A percentile compares a stretch with the other conserved stretches of the same genome.
Conservation (phyloP, 225 moss, liverwort and hornwort genomes). For the Neckera pumila region DNA sequence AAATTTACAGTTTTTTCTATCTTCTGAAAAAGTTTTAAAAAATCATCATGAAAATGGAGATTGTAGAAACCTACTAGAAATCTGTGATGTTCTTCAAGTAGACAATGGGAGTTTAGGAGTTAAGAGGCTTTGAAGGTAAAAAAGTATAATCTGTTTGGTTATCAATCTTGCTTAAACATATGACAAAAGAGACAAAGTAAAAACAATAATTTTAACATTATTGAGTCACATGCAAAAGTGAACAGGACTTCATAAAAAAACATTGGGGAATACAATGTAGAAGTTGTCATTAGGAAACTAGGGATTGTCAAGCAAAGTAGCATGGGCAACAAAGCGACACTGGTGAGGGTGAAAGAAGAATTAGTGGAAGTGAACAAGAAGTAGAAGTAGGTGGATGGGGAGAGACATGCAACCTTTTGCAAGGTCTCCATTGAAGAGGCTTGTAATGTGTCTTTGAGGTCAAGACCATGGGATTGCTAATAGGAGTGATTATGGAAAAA, state of each 20-base stretch:
- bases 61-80: too few species aligned
- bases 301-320: background rate
- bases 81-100: rapidly evolving
- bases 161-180: background rate
- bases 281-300: rapidly evolving
- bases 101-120: too few species aligned
- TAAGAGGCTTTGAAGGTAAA: background rate
- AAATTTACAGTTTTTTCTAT: too few species aligned
- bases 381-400: background rate
- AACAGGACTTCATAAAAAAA: background rate
- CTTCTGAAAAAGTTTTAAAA: too few species aligned
- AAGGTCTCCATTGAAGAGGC: background rate
- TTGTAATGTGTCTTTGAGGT: background rate
- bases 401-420: background rate
- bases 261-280: rapidly evolving
- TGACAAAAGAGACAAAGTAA: background rate
- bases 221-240: background rate
- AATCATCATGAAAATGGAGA: too few species aligned
- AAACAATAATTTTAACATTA: background rate
- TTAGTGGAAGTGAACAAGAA: background rate
- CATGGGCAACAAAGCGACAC: background rate
- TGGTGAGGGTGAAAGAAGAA: background rate
- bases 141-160: background rate
- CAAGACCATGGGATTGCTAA: background rate
- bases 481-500: background rate